Evolutionary conservation across 768 basidiomycete species (phyloP).

Genomic region (Suillus placidus): DNA sequence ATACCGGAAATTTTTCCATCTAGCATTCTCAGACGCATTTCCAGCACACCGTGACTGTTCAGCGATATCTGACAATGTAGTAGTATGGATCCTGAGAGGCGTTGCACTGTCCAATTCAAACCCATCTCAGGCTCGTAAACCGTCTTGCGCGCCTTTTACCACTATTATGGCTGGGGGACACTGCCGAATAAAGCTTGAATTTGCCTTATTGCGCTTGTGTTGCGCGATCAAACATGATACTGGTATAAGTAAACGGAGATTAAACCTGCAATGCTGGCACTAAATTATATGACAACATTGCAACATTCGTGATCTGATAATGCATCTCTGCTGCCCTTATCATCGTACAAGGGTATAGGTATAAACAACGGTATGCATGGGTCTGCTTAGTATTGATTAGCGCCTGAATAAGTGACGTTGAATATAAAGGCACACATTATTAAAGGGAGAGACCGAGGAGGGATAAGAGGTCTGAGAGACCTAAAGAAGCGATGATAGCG

Average conservation of each 20-base stretch:
- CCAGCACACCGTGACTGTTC: not conserved
- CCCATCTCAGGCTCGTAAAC: no score
- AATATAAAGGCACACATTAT: constrained; percentile 9
- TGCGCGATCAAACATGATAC: no score
- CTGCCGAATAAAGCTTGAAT: no score
- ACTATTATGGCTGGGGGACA: no score
- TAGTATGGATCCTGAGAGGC: no score
- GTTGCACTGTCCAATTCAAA: no score
- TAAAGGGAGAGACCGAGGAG: constrained; percentile 26
- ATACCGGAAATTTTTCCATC: no score
- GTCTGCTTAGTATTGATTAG: constrained; percentile 8
- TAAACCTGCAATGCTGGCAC: not conserved
- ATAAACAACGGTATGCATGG: constrained; percentile 3
- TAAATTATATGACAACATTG: constrained; percentile 6
- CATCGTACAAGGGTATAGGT: not conserved
- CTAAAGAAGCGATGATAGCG: constrained; percentile 26
- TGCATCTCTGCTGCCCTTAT: not conserved
- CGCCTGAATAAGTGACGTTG: no score
- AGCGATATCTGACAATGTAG: no score
- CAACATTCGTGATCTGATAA: constrained; percentile 4
- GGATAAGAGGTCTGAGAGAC: constrained; percentile 22
- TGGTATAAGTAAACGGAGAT: not conserved
- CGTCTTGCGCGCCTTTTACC: no score
- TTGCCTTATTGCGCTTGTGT: no score
- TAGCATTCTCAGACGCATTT: not conserved